Percentiles rank a stretch among this genome's conserved stretches.
These are phyloP conservation scores for Theileria parva DNA, from an alignment of 169 alveolate genomes.

Conservation along the genomic window DNA sequence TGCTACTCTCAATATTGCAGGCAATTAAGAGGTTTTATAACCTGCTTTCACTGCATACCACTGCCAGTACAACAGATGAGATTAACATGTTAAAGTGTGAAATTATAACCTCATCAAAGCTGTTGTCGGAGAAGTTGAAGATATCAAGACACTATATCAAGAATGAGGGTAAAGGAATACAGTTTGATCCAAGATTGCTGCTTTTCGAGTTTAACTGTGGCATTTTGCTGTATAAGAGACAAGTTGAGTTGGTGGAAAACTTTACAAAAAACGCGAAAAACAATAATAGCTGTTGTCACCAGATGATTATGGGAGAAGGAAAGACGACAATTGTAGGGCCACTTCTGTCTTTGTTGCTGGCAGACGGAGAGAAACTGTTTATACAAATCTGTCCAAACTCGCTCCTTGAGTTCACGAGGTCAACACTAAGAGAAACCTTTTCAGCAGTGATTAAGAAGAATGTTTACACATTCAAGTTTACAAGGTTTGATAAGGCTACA, in stretches of 20 bases:
- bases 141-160: slow-evolving; percentile 55
- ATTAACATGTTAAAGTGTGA: slow-evolving; percentile 38
- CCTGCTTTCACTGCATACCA: background rate
- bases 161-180: slow-evolving; percentile 7
- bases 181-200: slow-evolving; percentile 85
- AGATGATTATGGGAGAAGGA: slow-evolving; percentile 94
- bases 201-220: slow-evolving; percentile 87
- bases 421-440: slow-evolving; percentile 82
- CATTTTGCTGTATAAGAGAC: slow-evolving; percentile 83
- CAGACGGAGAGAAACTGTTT: slow-evolving; percentile 76
- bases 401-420: slow-evolving; percentile 84
- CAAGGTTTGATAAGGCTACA: slow-evolving; percentile 78
- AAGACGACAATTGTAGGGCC: slow-evolving; percentile 89
- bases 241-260: slow-evolving; percentile 82
- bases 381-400: slow-evolving; percentile 80
- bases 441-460: slow-evolving; percentile 82
- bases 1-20: slow-evolving; percentile 45
- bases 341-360: slow-evolving; percentile 80
- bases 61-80: slow-evolving; percentile 22
- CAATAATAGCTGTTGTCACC: slow-evolving; percentile 87
- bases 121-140: slow-evolving; percentile 34
- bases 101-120: slow-evolving; percentile 35
- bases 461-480: slow-evolving; percentile 79
- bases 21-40: slow-evolving; percentile 34
- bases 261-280: slow-evolving; percentile 68